Evolutionary conservation across 2,329 filamentous ascomycete genomes (phyloP), one percentile per base, ranked within the genome.

Genomic region (Thermothelomyces thermophilus): DNA sequence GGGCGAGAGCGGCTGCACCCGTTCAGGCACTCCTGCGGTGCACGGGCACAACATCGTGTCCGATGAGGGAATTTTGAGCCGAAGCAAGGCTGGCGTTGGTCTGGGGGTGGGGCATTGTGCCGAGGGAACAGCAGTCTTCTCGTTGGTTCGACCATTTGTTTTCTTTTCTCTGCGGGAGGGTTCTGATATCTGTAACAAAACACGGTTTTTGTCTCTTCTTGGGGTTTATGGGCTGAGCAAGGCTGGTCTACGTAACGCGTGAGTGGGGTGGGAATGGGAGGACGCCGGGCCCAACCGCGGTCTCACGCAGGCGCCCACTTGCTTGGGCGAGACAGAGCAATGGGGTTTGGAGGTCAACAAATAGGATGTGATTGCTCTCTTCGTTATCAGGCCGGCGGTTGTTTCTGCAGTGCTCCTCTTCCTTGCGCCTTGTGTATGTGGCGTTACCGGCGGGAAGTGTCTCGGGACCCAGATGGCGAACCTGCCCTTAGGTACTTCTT

Each of bases 121-220:
- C 24, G 16, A 51, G 40, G 26, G 33, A 48, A 20, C 41, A 16
- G 20, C 22, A 39, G 41, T 8, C 22, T 26, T 26, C 24, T 13
- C 31, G 30, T 30, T 5, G 33, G 26, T 41, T 37, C 28, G 30
- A 22, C 26, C 13, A n/a, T 41, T 1, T 14, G n/a, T 22, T 34
- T 41, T 36, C 9, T n/a, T n/a, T n/a, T n/a, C n/a, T n/a, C n/a
- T n/a, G n/a, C n/a, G 13, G 14, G 30, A 48, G 35, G 44, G 35
- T 41, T 51, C 39, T 28, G 48, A 45, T 42, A 54, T 51, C 40
- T 58, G 56, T 58, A 58, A 47, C 52, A 56, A n/a, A n/a, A 54
- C 51, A 55, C 50, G 39, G 39, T 19, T 26, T 19, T 14, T 24
- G 28, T 46, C 8, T 19, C 26, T 39, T 43, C n/a, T 33, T 39